Conservation (phyloP, 2,329 filamentous ascomycete genomes). For the Claviceps citrina region DNA sequence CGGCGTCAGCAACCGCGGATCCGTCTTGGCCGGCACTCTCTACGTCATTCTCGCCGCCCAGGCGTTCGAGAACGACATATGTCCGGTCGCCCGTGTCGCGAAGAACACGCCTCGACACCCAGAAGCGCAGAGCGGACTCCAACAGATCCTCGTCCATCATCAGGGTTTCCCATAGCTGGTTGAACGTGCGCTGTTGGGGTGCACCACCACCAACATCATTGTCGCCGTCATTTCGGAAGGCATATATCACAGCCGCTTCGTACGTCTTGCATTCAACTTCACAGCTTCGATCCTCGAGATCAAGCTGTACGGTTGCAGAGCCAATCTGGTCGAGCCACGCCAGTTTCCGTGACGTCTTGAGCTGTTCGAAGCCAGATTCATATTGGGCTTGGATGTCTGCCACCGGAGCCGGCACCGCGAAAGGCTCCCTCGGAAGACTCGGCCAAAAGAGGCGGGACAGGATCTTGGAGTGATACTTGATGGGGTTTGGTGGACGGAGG, state of each 20-base stretch:
- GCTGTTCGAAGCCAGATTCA: constrained; percentile 56
- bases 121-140: constrained; percentile 51
- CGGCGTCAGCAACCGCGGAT: constrained; percentile 11
- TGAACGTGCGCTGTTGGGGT: constrained; percentile 29
- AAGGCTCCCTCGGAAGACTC: constrained; percentile 53
- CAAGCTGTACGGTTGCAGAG: constrained; percentile 63
- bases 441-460: constrained; percentile 93
- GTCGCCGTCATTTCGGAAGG: constrained; percentile 45
- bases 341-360: constrained; percentile 74
- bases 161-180: constrained; percentile 41
- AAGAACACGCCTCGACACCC: constrained; percentile 54
- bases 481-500: constrained; percentile 7
- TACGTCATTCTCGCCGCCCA: constrained; percentile 25
- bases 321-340: constrained; percentile 78
- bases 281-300: constrained; percentile 66
- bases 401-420: constrained; percentile 46
- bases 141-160: constrained; percentile 64
- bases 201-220: constrained; percentile 17
- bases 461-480: constrained; percentile 61
- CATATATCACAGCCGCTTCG: constrained; percentile 76
- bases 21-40: constrained; percentile 18
- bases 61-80: constrained; percentile 54
- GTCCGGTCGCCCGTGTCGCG: constrained; percentile 36
- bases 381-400: constrained; percentile 51
- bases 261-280: constrained; percentile 62